A percentile compares a stretch with the other conserved stretches of the same genome.
These are phyloP conservation scores for Triticum monococcum DNA, from an alignment of 176 grass and related monocot species.

Conservation along the genomic window DNA sequence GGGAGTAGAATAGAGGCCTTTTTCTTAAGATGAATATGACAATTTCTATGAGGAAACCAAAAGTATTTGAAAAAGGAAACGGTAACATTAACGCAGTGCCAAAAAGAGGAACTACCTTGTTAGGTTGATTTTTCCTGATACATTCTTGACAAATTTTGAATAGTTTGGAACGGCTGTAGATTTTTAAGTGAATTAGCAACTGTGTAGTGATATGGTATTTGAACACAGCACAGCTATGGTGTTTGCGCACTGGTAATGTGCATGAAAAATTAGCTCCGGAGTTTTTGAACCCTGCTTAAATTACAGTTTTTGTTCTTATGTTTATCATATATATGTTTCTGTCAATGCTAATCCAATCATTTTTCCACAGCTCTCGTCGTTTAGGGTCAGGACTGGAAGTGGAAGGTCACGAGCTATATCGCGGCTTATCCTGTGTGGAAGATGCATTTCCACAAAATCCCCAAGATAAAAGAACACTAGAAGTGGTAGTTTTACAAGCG, in stretches of 20 bases:
- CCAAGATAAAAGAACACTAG: conserved; percentile 38
- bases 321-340: not conserved
- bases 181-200: conserved; percentile 20
- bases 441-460: conserved; percentile 48
- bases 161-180: conserved; percentile 8
- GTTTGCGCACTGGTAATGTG: not conserved
- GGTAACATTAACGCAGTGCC: not conserved
- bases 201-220: not conserved
- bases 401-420: conserved; percentile 37
- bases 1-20: not conserved
- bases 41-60: not conserved
- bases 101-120: not conserved
- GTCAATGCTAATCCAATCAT: conserved; percentile 19
- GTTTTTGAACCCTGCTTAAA: conserved; percentile 4
- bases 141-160: not conserved
- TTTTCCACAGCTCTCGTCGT: conserved; percentile 43
- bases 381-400: conserved; percentile 36
- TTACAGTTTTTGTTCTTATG: not conserved
- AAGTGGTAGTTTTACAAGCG: conserved; percentile 12
- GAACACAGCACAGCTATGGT: not conserved
- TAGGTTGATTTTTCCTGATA: not conserved
- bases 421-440: conserved; percentile 60
- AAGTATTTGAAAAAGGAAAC: not conserved
- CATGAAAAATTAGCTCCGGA: not conserved
- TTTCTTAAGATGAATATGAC: not conserved